Conservation (phyloP, 2,329 filamentous ascomycete genomes). For the Aschersonia sp. region DNA sequence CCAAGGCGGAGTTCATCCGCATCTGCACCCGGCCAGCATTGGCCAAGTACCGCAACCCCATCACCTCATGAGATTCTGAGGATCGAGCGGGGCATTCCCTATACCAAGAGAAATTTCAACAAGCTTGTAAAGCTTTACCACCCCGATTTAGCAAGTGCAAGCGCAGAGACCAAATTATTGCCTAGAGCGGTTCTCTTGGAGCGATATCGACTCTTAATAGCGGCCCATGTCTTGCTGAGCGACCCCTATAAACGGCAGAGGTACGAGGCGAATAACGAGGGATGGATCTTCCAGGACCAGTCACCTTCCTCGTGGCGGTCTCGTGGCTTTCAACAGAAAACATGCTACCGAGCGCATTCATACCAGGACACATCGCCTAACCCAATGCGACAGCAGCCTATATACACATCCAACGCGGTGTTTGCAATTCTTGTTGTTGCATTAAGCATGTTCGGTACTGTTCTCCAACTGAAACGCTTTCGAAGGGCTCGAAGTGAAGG, state of each 20-base stretch:
- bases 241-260: constrained; percentile 3
- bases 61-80: constrained; percentile 8
- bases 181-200: constrained; percentile 1
- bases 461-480: constrained; percentile 2
- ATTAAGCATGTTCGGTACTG: constrained; percentile 3
- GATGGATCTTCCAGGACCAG: constrained; percentile 1
- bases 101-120: constrained; percentile 7
- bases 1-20: no score
- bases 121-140: constrained; percentile 9
- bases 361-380: neutral
- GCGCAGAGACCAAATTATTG: neutral
- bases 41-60: constrained; percentile 4
- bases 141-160: constrained; percentile 4
- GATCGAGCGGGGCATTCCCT: constrained; percentile 1
- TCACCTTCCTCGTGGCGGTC: no score
- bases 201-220: constrained; percentile 7
- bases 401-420: constrained; percentile 5
- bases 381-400: neutral
- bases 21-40: neutral
- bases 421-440: constrained; percentile 5
- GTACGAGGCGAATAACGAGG: constrained; percentile 4
- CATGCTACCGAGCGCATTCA: neutral
- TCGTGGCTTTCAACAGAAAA: no score
- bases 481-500: constrained; percentile 17
- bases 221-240: constrained; percentile 6